Percentiles rank a stretch among this genome's conserved stretches.
phyloP scores from a whole-genome alignment of 768 basidiomycete species.

The Amanita thiersii region DNA sequence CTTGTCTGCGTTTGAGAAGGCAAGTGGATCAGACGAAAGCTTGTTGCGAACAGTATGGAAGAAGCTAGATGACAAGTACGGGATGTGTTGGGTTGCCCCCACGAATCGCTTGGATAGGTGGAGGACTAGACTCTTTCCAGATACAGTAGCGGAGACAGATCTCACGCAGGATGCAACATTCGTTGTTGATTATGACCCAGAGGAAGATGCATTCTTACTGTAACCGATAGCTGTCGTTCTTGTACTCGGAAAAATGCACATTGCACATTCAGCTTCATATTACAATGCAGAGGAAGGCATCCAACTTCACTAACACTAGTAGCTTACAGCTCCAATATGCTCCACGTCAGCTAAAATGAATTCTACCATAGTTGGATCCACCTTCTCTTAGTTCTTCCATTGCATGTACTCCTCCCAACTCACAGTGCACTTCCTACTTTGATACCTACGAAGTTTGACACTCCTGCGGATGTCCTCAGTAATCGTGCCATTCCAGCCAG shows the following conservation, averaged over 20 bases:
- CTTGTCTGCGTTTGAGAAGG: slow-evolving; percentile 52
- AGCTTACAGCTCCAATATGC: too few relatives aligned
- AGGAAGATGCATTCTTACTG: neutral
- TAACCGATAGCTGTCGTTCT: neutral
- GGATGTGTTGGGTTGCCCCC: slow-evolving; percentile 31
- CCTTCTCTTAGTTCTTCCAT: slow-evolving; percentile 53
- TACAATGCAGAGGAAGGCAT: too few relatives aligned
- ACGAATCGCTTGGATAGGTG: slow-evolving; percentile 35
- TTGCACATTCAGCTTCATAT: too few relatives aligned
- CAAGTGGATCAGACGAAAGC: slow-evolving; percentile 42
- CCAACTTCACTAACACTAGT: too few relatives aligned
- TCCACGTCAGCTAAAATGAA: neutral
- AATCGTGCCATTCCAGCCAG: slow-evolving; percentile 79
- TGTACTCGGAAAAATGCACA: neutral
- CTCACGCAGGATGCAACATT: neutral
- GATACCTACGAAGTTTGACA: slow-evolving; percentile 74
- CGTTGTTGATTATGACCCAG: neutral
- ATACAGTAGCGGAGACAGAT: slow-evolving; percentile 3
- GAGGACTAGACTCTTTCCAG: slow-evolving; percentile 25
- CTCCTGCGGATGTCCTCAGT: slow-evolving; percentile 76
- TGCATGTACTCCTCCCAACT: slow-evolving; percentile 70
- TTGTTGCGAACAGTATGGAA: slow-evolving; percentile 51
- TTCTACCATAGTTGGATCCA: slow-evolving; percentile 10
- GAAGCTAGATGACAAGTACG: slow-evolving; percentile 48
- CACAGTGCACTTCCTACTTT: slow-evolving; percentile 61